phyloP scores from a whole-genome alignment of 1,139 yeast species.

The Pichia sp. region DNA sequence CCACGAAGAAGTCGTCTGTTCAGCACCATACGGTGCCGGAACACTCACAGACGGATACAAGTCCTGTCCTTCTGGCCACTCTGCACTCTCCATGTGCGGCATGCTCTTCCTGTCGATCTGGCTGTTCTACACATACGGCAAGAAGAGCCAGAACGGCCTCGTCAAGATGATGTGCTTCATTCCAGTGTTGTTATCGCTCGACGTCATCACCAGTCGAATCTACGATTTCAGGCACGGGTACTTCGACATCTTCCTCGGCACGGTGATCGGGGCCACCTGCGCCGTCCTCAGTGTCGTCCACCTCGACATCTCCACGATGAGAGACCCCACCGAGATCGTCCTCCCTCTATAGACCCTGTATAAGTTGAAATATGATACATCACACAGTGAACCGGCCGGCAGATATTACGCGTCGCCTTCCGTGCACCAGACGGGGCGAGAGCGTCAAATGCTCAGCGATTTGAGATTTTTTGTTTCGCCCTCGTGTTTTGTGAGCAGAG shows the following conservation, averaged over 20 bases:
- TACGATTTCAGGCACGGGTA: constrained; percentile 80
- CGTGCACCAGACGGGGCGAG: background rate
- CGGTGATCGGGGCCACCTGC: constrained; percentile 27
- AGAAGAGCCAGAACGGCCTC: constrained; percentile 11
- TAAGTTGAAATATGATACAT: too few species aligned
- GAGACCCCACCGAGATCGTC: background rate
- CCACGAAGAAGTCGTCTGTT: constrained; percentile 44
- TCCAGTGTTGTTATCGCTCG: constrained; percentile 38
- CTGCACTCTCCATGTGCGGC: constrained; percentile 65
- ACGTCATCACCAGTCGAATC: constrained; percentile 18
- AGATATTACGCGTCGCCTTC: too few species aligned
- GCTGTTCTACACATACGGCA: constrained; percentile 56
- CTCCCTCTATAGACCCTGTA: constrained; percentile 14
- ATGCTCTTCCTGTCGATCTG: constrained; percentile 62
- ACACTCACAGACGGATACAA: constrained; percentile 65
- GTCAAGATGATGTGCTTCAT: constrained; percentile 3
- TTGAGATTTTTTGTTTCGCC: background rate
- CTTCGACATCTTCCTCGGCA: constrained; percentile 63
- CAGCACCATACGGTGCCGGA: constrained; percentile 43
- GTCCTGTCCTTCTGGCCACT: constrained; percentile 80
- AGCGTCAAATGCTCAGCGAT: constrained; percentile 1
- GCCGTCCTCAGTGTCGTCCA: constrained; percentile 6
- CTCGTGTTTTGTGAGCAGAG: background rate
- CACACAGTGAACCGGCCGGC: too few species aligned
- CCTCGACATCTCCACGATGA: background rate